A percentile compares a stretch with the other conserved stretches of the same genome.
These are phyloP conservation scores for Persicaria maculosa DNA, from an alignment of 148 eudicot species.

Conservation along the genomic window DNA sequence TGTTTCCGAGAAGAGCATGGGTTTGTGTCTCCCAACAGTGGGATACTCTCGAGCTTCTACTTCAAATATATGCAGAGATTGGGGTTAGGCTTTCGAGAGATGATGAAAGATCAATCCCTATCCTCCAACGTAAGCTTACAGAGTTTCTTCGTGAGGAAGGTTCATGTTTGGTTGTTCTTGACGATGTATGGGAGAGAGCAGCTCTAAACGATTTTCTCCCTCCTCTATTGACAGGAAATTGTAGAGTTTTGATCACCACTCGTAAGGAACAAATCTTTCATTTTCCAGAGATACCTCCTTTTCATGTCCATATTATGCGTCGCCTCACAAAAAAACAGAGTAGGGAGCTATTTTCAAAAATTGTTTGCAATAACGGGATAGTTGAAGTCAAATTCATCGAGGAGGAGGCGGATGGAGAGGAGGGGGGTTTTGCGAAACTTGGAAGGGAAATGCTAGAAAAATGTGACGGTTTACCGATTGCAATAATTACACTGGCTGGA, in stretches of 20 bases:
- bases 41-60: not conserved
- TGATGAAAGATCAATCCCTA: not conserved
- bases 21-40: conserved; percentile 19
- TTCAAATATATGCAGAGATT: not conserved
- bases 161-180: conserved; percentile 16
- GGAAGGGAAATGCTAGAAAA: conserved; percentile 3
- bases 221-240: not conserved
- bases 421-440: not conserved
- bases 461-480: not conserved
- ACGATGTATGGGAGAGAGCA: conserved; percentile 11
- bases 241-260: not conserved
- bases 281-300: not conserved
- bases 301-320: not conserved
- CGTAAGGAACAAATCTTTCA: not conserved
- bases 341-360: conserved; percentile 8
- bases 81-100: not conserved
- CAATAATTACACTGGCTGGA: conserved; percentile 1
- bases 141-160: not conserved
- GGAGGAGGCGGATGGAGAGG: not conserved
- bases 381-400: not conserved
- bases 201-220: not conserved
- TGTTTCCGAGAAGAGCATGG: conserved; percentile 21
- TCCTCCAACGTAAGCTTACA: not conserved
- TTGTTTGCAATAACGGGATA: not conserved
- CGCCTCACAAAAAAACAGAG: not conserved